These are phyloP conservation scores for Neophaeococcomyces aloes DNA, from an alignment of 2,329 filamentous ascomycete genomes.

Conservation along the genomic window DNA sequence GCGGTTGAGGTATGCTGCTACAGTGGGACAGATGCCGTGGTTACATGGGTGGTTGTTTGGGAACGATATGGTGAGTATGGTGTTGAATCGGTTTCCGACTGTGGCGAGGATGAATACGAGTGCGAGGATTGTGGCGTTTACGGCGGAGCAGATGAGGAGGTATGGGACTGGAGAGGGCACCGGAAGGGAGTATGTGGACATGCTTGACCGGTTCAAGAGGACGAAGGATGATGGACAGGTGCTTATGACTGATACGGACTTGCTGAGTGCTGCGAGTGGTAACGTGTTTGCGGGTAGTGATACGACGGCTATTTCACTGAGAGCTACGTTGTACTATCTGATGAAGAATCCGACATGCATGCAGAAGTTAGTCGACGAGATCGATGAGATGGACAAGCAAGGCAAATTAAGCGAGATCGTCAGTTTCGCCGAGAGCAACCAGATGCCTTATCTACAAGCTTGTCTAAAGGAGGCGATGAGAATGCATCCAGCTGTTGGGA, in stretches of 20 bases:
- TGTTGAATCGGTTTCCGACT: slow-evolving; percentile 11
- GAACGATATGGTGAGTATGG: slow-evolving; percentile 16
- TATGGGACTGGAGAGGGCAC: slow-evolving; percentile 8
- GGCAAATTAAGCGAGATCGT: slow-evolving; percentile 11
- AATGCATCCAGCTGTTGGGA: slow-evolving; percentile 56
- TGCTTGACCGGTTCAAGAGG: slow-evolving; percentile 8
- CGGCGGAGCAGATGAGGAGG: slow-evolving; percentile 12
- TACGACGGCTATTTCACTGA: slow-evolving; percentile 14
- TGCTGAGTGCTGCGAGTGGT: slow-evolving; percentile 11
- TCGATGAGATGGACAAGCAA: slow-evolving; percentile 11
- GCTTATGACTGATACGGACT: slow-evolving; percentile 8
- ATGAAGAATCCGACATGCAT: slow-evolving; percentile 31
- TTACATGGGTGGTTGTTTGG: slow-evolving; percentile 25
- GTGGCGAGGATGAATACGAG: slow-evolving; percentile 10
- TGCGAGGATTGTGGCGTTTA: slow-evolving; percentile 14
- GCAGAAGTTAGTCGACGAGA: slow-evolving; percentile 10
- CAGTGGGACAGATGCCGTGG: slow-evolving; percentile 28
- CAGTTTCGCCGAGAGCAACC: slow-evolving; percentile 12
- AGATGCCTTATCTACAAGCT: slow-evolving; percentile 15
- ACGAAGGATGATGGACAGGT: slow-evolving; percentile 1
- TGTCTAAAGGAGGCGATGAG: slow-evolving; percentile 17
- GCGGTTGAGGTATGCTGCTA: slow-evolving; percentile 22
- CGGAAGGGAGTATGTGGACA: neutral
- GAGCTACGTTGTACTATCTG: slow-evolving; percentile 31
- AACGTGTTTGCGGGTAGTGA: slow-evolving; percentile 17